Evolutionary conservation across 2,329 filamentous ascomycete species (phyloP).

Genomic region (Aspergillus latus): DNA sequence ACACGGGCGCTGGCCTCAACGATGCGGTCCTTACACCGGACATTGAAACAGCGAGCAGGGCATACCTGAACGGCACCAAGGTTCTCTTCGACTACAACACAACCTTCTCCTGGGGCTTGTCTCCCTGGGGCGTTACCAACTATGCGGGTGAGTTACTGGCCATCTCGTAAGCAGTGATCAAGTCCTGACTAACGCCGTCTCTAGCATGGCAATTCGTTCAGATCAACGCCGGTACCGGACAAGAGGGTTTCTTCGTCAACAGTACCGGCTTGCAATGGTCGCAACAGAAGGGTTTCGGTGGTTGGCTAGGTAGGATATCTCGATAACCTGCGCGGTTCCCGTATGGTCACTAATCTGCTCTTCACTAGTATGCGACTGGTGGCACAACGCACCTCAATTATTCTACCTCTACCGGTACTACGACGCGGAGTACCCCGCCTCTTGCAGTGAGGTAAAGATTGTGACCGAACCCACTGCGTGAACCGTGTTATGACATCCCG

Average conservation of each 20-base stretch:
- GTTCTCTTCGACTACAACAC: constrained; percentile 32
- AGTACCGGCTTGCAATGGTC: constrained; percentile 30
- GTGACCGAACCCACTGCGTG: constrained; percentile 26
- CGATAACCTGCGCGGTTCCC: not conserved
- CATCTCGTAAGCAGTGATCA: not conserved
- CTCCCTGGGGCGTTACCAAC: constrained; percentile 27
- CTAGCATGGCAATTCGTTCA: constrained; percentile 39
- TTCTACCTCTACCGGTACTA: constrained; percentile 36
- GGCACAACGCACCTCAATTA: constrained; percentile 40
- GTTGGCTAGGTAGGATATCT: constrained; percentile 40
- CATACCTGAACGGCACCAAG: constrained; percentile 36
- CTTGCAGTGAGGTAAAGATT: constrained; percentile 37
- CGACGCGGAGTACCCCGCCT: constrained; percentile 27
- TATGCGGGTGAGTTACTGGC: constrained; percentile 35
- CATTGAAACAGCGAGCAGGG: constrained; percentile 23
- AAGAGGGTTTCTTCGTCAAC: constrained; percentile 32
- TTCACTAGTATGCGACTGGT: constrained; percentile 41
- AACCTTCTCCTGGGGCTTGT: constrained; percentile 35
- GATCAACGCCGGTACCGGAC: constrained; percentile 38
- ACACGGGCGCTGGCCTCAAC: constrained; percentile 42
- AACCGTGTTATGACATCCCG: constrained; percentile 10
- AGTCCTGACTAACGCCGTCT: not conserved
- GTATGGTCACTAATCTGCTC: constrained; percentile 2
- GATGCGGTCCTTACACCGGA: constrained; percentile 37
- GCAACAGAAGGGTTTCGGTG: constrained; percentile 33